phyloP scores from a whole-genome alignment of 352 stramenopile species.

The Globisporangium cylindrosporum region DNA sequence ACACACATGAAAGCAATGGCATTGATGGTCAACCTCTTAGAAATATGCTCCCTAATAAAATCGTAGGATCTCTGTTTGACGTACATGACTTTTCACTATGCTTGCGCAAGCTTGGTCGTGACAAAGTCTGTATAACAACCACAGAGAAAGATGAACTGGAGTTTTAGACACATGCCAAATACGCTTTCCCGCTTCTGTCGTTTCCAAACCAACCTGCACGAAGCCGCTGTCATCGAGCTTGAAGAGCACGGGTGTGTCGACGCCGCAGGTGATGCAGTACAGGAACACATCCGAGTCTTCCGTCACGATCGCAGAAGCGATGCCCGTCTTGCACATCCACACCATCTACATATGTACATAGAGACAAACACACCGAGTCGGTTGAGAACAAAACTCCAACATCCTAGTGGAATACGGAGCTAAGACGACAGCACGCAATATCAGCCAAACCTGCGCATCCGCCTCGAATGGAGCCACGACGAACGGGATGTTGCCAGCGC shows the following conservation, averaged over 20 bases:
- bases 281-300: conserved; percentile 82
- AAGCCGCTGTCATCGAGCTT: conserved; percentile 67
- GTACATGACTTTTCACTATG: conserved; percentile 38
- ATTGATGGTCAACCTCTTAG: background rate
- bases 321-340: conserved; percentile 68
- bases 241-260: conserved; percentile 57
- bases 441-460: conserved; percentile 43
- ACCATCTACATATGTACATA: conserved; percentile 42
- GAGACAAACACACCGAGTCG: background rate
- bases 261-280: conserved; percentile 58
- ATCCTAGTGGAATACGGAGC: too few relatives aligned
- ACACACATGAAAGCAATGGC: background rate
- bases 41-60: background rate
- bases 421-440: too few relatives aligned
- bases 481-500: conserved; percentile 40
- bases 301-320: conserved; percentile 65
- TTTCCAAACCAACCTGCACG: conserved; percentile 40
- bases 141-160: background rate
- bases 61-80: background rate
- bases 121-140: conserved; percentile 35
- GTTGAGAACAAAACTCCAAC: too few relatives aligned
- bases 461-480: conserved; percentile 77
- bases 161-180: background rate
- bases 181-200: background rate
- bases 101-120: conserved; percentile 47